phyloP scores from a whole-genome alignment of 2,329 filamentous ascomycete species.

The Stachybotrys chlorohalonatus region DNA sequence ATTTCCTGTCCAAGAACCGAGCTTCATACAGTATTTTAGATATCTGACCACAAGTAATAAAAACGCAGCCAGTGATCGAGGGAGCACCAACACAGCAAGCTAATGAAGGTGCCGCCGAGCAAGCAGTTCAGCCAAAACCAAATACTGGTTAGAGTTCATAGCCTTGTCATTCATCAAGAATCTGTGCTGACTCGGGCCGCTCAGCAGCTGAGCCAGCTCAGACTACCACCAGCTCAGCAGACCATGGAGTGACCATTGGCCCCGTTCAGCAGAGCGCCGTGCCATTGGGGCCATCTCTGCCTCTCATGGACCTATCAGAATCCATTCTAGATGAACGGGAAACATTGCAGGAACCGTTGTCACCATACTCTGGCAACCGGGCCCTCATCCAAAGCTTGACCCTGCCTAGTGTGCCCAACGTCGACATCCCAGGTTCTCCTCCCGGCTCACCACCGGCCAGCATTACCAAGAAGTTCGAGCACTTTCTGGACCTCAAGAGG shows the following conservation, averaged over 20 bases:
- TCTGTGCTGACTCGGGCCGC: neutral
- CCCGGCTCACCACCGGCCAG: slow-evolving; percentile 46
- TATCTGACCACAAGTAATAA: too few relatives aligned
- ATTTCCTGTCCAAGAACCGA: neutral
- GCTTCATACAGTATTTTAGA: too few relatives aligned
- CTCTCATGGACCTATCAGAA: slow-evolving; percentile 14
- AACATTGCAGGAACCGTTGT: slow-evolving; percentile 30
- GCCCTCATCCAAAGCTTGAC: slow-evolving; percentile 62
- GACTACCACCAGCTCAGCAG: slow-evolving; percentile 3
- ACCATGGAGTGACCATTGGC: slow-evolving; percentile 11
- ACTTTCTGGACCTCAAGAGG: slow-evolving; percentile 69
- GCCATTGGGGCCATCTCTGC: slow-evolving; percentile 30
- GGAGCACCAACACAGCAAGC: too few relatives aligned
- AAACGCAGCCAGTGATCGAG: too few relatives aligned
- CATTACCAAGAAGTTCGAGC: slow-evolving; percentile 58
- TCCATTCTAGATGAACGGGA: slow-evolving; percentile 11
- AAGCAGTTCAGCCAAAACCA: too few relatives aligned
- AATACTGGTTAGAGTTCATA: neutral
- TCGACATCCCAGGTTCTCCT: slow-evolving; percentile 67
- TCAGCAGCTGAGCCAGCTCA: neutral
- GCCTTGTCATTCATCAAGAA: neutral
- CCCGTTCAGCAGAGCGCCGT: slow-evolving; percentile 20
- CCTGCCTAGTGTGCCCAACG: slow-evolving; percentile 61
- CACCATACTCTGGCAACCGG: slow-evolving; percentile 60
- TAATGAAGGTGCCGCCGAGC: too few relatives aligned